A percentile compares a stretch with the other conserved stretches of the same genome.
These are phyloP conservation scores for Malus sylvestris DNA, from an alignment of 306 rosid genomes.

Conservation along the genomic window DNA sequence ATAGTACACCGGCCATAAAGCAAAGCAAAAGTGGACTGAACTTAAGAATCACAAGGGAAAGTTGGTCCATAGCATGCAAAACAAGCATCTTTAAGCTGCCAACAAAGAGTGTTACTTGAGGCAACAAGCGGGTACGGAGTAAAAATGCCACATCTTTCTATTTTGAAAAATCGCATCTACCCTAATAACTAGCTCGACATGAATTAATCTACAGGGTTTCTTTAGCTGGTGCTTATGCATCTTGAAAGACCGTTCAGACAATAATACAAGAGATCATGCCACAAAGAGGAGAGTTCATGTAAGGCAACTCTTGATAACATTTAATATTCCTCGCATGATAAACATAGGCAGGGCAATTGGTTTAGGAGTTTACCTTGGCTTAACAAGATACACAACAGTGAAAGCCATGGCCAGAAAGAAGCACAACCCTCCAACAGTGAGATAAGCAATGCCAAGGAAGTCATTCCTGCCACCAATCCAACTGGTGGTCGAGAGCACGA, in stretches of 20 bases:
- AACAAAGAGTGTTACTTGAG: neutral
- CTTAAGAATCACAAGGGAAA: no score
- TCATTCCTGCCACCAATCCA: constrained; percentile 85
- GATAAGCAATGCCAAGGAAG: constrained; percentile 78
- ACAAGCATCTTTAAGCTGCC: neutral
- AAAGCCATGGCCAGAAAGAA: constrained; percentile 75
- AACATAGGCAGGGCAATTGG: neutral
- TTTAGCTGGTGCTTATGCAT: neutral
- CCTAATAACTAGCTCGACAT: neutral
- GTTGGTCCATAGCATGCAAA: neutral
- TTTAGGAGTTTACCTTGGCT: constrained; percentile 66
- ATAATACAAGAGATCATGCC: neutral
- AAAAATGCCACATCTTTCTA: neutral
- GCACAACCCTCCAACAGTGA: constrained; percentile 86
- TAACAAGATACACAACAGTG: constrained; percentile 71
- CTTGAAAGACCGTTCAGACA: neutral
- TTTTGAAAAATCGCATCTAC: neutral
- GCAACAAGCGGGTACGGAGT: neutral
- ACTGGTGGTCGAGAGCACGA: constrained; percentile 63
- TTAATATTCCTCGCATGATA: neutral
- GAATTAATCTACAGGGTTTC: neutral
- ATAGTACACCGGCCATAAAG: neutral
- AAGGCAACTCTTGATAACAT: neutral
- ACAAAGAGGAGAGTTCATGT: neutral
- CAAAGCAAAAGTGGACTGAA: neutral